Evolutionary conservation across 2,329 filamentous ascomycete species (phyloP), one percentile per base, ranked within the genome.

Genomic region (Akanthomyces muscarius): DNA sequence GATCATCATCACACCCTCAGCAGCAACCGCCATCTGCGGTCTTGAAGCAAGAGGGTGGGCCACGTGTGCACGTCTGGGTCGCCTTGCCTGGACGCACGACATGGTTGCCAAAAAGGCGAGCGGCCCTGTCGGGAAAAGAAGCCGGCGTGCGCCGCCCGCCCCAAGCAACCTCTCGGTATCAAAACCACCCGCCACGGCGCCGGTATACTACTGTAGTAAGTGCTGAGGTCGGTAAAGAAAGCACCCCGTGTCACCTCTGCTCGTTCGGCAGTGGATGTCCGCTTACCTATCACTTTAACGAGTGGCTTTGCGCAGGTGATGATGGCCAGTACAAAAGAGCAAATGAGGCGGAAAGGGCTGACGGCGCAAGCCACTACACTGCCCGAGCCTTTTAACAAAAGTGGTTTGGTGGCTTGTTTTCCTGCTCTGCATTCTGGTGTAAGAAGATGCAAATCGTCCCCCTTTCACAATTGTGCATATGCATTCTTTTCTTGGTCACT

Each of bases 1-100:
- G 57, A 60, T 16, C 47, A 52, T 21, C 38, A 51, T 13, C 47
- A 50, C 56, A 59, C 56, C 45, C 56, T 60, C 57, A 33, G 13
- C 36, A 21, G 30, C 23, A 14, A 16, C 36, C 33, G 21, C 44
- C 30, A 14, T 42, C 45, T 36, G 28, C n/a, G 14, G 3, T 59
- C 28, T n/a, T 59, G 44, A 7, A 13, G 50, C 36, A 41, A 45
- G n/a, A 50, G 42, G 58, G 58, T 54, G 51, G 59, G 5, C 47
- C 59, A 54, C 59, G 59, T 61, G 59, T 61, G 41, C 41, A 51
- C 36, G 23, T n/a, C 59, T 47, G 41, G 38, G 59, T 25, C 50
- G 59, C 59, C 50, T 61, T 54, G 41, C 28, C 14, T 54, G 28
- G 38, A 54, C n/a, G 59, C 58, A 61, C 57, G 57, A 61, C 57